Evolutionary conservation across 1,139 yeast genomes (phyloP), one percentile per base, ranked within the genome.

Genomic region (Arxiozyma telluris): DNA sequence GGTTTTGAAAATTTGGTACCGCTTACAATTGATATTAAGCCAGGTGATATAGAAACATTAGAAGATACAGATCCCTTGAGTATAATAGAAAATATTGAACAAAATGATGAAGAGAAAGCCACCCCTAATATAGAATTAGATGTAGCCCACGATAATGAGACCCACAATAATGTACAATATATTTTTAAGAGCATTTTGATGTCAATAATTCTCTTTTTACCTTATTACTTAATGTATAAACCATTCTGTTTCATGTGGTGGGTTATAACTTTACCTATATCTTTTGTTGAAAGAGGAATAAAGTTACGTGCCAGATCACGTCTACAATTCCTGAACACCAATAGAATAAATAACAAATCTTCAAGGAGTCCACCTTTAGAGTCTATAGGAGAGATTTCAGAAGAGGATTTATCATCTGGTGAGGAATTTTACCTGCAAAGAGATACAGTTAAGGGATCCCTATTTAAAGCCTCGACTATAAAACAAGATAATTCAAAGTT

Each of bases 181-280:
- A 21, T 17, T 38, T n/a, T 25, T 20, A 47, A 30, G 6, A 18
- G 27, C n/a, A 41, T 46, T 30, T 25, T 47, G 6, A n/a, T 39
- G 38, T 20, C 39, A 9, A 20, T 52, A 4, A 20, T 58, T 27
- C 41, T 57, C 11, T 59, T 57, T 44, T 27, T 59, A 5, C 61
- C 61, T 17, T 55, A 49, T 7, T 49, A 53, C 38, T 39, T 80
- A 3, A 58, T 80, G 11, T 58, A 75, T 34, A 73, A 74, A 50
- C 87, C 87, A 1, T 54, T 78, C 22, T 57, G 69, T 15, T 72
- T 74, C 53, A 43, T 74, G 1, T 72, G 83, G 75, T 72, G 70
- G 53, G 58, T 80, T 20, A 48, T 77, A 18, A 74, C 81, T 1
- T 78, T 76, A 61, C 86, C 86, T 1, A 66, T 80, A 57, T 69